These are phyloP conservation scores for Gossypium davidsonii DNA, from an alignment of 441 rosid species.

Conservation along the genomic window DNA sequence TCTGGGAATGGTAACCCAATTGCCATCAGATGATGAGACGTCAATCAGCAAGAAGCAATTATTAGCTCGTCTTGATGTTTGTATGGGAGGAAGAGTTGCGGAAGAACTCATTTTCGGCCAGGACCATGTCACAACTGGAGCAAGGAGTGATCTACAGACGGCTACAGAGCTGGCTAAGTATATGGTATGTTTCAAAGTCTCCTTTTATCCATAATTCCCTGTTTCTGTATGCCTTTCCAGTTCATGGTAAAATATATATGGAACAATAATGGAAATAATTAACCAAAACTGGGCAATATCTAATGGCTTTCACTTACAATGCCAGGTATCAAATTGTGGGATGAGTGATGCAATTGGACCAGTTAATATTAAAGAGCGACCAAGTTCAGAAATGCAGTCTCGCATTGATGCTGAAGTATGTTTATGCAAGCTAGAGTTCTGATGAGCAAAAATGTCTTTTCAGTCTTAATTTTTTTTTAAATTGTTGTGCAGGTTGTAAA, in stretches of 20 bases:
- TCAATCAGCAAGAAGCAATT: slow-evolving; percentile 90
- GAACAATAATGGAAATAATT: background rate
- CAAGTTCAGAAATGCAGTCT: slow-evolving; percentile 95
- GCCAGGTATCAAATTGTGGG: slow-evolving; percentile 86
- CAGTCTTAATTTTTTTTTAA: slow-evolving; percentile 2
- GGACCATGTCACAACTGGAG: slow-evolving; percentile 90
- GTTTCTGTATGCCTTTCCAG: background rate
- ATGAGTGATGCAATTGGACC: slow-evolving; percentile 96
- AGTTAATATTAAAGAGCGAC: slow-evolving; percentile 83
- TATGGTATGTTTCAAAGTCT: slow-evolving; percentile 48
- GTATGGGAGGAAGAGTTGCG: slow-evolving; percentile 99
- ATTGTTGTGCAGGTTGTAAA: slow-evolving; percentile 66
- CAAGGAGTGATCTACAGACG: slow-evolving; percentile 81
- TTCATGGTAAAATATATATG: background rate
- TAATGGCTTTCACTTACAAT: background rate
- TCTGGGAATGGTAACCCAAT: slow-evolving; percentile 96
- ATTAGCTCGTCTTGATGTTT: slow-evolving; percentile 94
- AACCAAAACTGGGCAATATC: background rate
- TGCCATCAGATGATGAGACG: slow-evolving; percentile 92
- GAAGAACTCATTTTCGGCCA: slow-evolving; percentile 95
- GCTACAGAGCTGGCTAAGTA: slow-evolving; percentile 97
- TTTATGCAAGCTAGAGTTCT: slow-evolving; percentile 3
- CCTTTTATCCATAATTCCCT: background rate
- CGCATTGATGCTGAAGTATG: slow-evolving; percentile 88
- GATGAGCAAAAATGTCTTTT: background rate